phyloP scores from a whole-genome alignment of 805 yeast genomes.

The Pichia occidentalis region DNA sequence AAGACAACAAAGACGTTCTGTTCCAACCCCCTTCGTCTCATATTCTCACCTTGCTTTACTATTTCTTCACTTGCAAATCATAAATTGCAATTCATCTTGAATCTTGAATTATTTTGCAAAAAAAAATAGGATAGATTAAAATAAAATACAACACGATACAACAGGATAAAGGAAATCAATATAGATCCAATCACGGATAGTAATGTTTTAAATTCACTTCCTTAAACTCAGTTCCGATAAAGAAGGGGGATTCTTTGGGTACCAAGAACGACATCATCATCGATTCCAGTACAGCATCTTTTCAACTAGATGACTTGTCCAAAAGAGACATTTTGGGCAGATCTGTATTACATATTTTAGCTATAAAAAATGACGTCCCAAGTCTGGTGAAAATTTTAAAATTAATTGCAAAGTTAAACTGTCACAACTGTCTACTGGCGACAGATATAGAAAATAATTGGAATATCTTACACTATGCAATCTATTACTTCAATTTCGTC shows the following conservation, averaged over 20 bases:
- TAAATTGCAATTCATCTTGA: no score
- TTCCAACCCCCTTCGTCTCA: no score
- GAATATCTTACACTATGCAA: constrained; percentile 70
- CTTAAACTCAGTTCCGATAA: not conserved
- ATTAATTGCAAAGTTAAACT: constrained; percentile 23
- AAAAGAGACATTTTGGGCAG: constrained; percentile 65
- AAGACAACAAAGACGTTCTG: no score
- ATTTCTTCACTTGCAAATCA: no score
- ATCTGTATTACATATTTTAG: constrained; percentile 50
- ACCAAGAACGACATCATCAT: not conserved
- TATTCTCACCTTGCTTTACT: no score
- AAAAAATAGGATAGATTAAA: no score
- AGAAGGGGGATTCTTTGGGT: constrained; percentile 14
- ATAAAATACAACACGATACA: no score
- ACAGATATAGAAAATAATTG: constrained; percentile 75
- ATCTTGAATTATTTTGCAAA: no score
- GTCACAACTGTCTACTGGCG: constrained; percentile 38
- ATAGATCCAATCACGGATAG: no score
- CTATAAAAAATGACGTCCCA: constrained; percentile 43
- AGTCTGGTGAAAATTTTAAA: constrained; percentile 40
- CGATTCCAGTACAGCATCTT: constrained; percentile 10
- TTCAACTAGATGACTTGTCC: constrained; percentile 34
- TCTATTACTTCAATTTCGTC: constrained; percentile 48
- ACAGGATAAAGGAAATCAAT: no score
- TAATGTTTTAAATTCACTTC: constrained; percentile 18